Base-by-base conservation (phyloP, 495 filamentous ascomycete species). In the Parmelia sp. region DNA sequence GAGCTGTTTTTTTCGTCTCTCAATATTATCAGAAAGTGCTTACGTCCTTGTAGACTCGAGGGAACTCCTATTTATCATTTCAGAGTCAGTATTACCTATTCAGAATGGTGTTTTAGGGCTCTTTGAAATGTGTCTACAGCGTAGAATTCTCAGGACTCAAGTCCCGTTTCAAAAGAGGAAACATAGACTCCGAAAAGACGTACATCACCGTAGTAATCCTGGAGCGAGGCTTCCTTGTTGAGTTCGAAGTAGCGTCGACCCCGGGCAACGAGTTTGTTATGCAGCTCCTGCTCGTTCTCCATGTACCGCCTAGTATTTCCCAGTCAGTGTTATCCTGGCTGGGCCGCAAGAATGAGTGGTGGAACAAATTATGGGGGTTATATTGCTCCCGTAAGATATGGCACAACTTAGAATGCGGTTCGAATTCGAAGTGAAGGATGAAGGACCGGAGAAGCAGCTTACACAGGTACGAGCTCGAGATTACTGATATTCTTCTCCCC, bases 21-120 rank as follows among this genome's bases (percentile, higher is more conserved):
- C 17, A 5, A 14, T 8, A 23, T 1, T 56, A 6, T 27, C 25
- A 14, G 36, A n/a, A n/a, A 27, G 4, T 37, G 42, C 60, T 56
- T 31, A 67, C 66, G 25, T 68, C 66, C 47, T 61, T 68, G 42
- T 64, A 68, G 17, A 61, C 62, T 36, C 62, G 44, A n/a, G 66
- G 66, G 31, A 68, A 68, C 15, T 39, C 4, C 27, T n/a, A n/a
- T n/a, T n/a, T n/a, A n/a, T n/a, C n/a, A n/a, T n/a, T n/a, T n/a
- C n/a, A n/a, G n/a, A n/a, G n/a, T n/a, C n/a, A n/a, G n/a, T n/a
- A n/a, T n/a, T n/a, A n/a, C n/a, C n/a, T n/a, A n/a, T n/a, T n/a
- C n/a, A n/a, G n/a, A n/a, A n/a, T n/a, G n/a, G n/a, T n/a, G n/a
- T n/a, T n/a, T n/a, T n/a, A n/a, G n/a, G n/a, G n/a, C n/a, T n/a